Evolutionary conservation across 1,284 basidiomycete species (phyloP).

Genomic region (Cryptococcus sp.): DNA sequence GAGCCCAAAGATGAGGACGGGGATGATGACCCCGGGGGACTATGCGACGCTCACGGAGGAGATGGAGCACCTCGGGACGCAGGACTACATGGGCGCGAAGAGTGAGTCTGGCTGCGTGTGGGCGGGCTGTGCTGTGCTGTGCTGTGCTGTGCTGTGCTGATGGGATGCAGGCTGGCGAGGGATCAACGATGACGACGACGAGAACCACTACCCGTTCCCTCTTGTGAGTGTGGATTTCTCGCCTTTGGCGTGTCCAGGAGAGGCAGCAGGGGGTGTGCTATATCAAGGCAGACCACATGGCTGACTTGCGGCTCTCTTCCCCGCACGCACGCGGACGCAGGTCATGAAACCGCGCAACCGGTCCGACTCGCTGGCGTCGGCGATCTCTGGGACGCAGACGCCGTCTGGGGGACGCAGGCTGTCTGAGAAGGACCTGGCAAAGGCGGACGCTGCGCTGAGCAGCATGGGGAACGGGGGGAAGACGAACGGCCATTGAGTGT

Average conservation of each 20-base stretch:
- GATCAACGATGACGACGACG: slow-evolving; percentile 68
- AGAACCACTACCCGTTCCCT: slow-evolving; percentile 89
- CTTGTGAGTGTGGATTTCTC: slow-evolving; percentile 50
- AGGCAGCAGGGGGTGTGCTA: too few species aligned
- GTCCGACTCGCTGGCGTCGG: slow-evolving; percentile 62
- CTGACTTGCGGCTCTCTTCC: too few species aligned
- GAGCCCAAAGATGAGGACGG: slow-evolving; percentile 75
- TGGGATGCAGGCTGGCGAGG: slow-evolving; percentile 42
- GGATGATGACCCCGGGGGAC: slow-evolving; percentile 73
- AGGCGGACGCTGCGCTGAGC: slow-evolving; percentile 74
- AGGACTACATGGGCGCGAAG: slow-evolving; percentile 78
- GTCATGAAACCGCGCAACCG: slow-evolving; percentile 80
- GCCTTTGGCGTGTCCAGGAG: neutral
- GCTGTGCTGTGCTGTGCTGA: neutral
- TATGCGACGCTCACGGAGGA: slow-evolving; percentile 91
- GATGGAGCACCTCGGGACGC: slow-evolving; percentile 83
- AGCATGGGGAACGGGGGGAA: slow-evolving; percentile 33
- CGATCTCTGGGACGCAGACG: slow-evolving; percentile 81
- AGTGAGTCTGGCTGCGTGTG: slow-evolving; percentile 54
- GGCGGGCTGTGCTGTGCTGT: neutral
- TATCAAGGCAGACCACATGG: too few species aligned
- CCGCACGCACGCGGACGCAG: too few species aligned
- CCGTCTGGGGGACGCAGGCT: slow-evolving; percentile 76
- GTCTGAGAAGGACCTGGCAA: slow-evolving; percentile 75
- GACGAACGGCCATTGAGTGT: slow-evolving; percentile 6